phyloP scores from a whole-genome alignment of 2,329 filamentous ascomycete genomes.

The Fusarium pseudonygamai region DNA sequence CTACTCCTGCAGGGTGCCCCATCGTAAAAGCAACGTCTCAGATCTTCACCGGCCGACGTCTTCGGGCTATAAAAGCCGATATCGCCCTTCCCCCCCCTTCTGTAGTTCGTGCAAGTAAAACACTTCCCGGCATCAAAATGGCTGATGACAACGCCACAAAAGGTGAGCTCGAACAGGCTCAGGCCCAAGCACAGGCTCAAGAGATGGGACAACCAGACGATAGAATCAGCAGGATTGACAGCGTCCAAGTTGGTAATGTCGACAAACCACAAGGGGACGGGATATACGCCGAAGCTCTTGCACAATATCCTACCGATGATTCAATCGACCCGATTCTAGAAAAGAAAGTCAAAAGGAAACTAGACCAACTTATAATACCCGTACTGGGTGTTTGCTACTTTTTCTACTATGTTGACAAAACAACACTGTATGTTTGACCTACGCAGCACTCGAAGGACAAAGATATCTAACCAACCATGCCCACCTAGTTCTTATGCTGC shows the following conservation, averaged over 20 bases:
- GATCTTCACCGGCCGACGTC: neutral
- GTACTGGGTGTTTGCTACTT: constrained; percentile 53
- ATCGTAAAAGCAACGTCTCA: neutral
- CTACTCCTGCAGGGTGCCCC: neutral
- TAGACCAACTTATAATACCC: constrained; percentile 51
- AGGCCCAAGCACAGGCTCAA: neutral
- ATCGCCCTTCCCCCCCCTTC: neutral
- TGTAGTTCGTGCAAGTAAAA: neutral
- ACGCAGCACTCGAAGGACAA: too few relatives aligned
- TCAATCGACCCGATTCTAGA: constrained; percentile 49
- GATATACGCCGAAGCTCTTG: constrained; percentile 50
- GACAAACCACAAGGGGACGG: constrained; percentile 29
- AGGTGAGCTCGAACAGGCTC: neutral
- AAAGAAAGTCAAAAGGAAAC: constrained; percentile 48
- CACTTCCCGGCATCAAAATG: neutral
- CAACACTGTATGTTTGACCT: constrained; percentile 53
- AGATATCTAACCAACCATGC: neutral
- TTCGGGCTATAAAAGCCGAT: neutral
- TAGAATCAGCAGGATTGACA: neutral
- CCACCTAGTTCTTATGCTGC: constrained; percentile 66
- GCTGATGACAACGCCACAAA: neutral
- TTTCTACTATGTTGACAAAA: constrained; percentile 57
- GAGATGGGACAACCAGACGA: constrained; percentile 1
- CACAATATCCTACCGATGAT: constrained; percentile 50
- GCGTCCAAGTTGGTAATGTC: neutral